These are phyloP conservation scores for Trichophyton benhamiae DNA, from an alignment of 2,329 filamentous ascomycete species.

Conservation along the genomic window DNA sequence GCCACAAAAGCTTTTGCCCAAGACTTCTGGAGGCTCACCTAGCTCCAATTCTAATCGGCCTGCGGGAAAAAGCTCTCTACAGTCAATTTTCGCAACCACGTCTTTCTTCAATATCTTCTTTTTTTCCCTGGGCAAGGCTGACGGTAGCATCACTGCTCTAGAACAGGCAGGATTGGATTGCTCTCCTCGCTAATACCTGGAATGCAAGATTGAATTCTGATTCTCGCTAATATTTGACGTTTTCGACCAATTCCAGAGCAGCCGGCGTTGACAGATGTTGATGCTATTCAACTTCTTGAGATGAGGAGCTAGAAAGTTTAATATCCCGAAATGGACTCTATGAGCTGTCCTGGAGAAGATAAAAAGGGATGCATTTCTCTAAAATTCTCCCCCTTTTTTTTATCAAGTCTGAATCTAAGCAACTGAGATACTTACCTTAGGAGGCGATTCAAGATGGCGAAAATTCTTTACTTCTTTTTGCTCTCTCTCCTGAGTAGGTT, in stretches of 20 bases:
- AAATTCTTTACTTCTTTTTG: background rate
- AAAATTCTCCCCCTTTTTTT: background rate
- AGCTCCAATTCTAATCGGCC: background rate
- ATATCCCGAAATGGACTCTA: background rate
- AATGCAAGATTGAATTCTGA: background rate
- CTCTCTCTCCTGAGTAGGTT: conserved; percentile 1
- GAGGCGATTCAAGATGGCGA: background rate
- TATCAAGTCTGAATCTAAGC: background rate
- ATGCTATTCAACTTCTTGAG: background rate
- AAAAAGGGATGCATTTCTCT: background rate
- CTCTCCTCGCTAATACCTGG: background rate
- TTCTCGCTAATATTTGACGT: conserved; percentile 1
- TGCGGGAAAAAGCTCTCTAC: background rate
- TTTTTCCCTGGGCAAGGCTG: background rate
- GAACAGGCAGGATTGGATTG: background rate
- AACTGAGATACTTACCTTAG: background rate
- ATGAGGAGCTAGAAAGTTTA: background rate
- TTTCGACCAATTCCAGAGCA: background rate
- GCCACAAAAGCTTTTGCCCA: background rate
- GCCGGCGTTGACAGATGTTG: background rate
- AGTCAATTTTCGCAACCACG: background rate
- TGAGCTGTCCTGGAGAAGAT: background rate
- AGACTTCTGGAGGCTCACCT: background rate
- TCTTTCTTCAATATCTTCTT: background rate
- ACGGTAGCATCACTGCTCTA: background rate